These are phyloP conservation scores for Leishmania major DNA, from an alignment of 208 protist genomes.

Conservation along the genomic window DNA sequence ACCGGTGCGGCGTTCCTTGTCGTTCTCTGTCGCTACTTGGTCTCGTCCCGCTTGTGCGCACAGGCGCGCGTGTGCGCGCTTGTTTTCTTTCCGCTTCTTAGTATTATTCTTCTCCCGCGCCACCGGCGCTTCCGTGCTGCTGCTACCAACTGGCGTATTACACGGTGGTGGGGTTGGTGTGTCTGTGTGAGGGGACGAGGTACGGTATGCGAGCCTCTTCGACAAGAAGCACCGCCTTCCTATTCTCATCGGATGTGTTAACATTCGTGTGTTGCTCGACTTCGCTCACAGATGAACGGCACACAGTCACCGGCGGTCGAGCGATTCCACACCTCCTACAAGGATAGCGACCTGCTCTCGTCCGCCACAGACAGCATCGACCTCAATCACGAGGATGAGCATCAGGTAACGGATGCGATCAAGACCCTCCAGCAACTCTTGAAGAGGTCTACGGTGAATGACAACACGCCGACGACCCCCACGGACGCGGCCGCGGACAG, in stretches of 20 bases:
- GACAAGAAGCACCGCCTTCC: not conserved
- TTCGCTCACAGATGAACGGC: not conserved
- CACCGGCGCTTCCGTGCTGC: not conserved
- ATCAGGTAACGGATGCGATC: constrained; percentile 13
- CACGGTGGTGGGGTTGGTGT: not conserved
- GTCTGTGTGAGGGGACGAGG: too few species aligned
- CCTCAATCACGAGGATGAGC: constrained; percentile 3
- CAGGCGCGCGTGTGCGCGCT: too few species aligned
- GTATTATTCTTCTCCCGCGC: not conserved
- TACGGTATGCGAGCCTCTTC: not conserved
- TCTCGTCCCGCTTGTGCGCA: not conserved
- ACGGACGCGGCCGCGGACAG: not conserved
- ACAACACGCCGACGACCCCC: not conserved
- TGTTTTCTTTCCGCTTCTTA: too few species aligned
- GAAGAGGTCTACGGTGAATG: not conserved
- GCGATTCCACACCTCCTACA: not conserved
- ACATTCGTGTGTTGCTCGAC: not conserved
- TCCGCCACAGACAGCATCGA: constrained; percentile 23
- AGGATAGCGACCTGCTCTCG: constrained; percentile 11
- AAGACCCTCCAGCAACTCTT: constrained; percentile 15
- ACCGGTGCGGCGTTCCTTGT: not conserved
- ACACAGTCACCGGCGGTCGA: not conserved
- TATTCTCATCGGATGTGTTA: not conserved
- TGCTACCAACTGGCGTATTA: not conserved
- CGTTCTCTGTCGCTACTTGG: not conserved